Evolutionary conservation across 345 rosid genomes (phyloP), one percentile per base, ranked within the genome.

Genomic region (Populus euphratica): DNA sequence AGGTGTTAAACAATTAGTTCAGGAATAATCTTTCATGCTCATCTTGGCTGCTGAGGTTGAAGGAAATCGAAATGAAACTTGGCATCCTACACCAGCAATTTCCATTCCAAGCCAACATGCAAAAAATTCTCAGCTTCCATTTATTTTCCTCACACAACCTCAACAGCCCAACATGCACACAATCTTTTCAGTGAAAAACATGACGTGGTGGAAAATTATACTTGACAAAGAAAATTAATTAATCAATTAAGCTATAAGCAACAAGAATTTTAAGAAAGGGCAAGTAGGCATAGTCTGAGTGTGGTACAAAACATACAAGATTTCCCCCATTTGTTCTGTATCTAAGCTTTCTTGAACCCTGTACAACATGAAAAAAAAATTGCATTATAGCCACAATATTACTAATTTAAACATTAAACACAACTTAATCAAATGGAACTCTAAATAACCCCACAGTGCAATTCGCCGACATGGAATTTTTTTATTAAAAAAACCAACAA

Each of bases 301-400:
- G 16, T 13, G 31, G 74, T 5, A 25, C 25, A 70, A 67, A 70
- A 83, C 89, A 68, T 88, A 96, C 98, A 44, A 59, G 75, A 96
- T 89, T 61, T 83, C 92, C 66, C 87, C 96, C 70, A 85, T 82
- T 88, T 96, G 98, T 76, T 86, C 96, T 31, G 91, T 83, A 77
- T 93, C 99, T 70, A 87, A 70, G 73, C 86, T 86, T 77, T 91
- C 99, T 41, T 91, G 94, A 74, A 93, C 86, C 99, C 99, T 95
- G 76, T 76, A 84, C 23, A 83, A 73, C 63, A 56, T 10, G 10
- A 63, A 36, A 79, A 36, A 79, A 35, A 73, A 79, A 73, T 8
- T 35, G 31, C 31, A 81, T 75, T 13, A 74, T 50, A 23, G 64
- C 33, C 47, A 66, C 65, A 77, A 56, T 14, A 83, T 43, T 13